phyloP scores from a whole-genome alignment of 768 basidiomycete species.

The Hygrophoropsis aurantiaca region DNA sequence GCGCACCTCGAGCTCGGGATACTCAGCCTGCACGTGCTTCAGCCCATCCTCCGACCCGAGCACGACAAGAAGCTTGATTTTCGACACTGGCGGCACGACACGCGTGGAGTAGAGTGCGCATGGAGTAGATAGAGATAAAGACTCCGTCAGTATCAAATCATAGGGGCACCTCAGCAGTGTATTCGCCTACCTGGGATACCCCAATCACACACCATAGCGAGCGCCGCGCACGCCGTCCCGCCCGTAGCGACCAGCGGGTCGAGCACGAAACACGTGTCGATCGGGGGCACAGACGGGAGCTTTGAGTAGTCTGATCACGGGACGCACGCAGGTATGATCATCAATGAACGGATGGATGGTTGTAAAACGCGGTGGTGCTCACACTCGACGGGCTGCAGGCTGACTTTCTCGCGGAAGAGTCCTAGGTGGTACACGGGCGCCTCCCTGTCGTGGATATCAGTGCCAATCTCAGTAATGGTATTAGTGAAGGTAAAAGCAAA shows the following conservation, averaged over 20 bases:
- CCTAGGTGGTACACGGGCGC: constrained; percentile 92
- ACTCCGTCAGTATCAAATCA: not conserved
- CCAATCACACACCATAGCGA: constrained; percentile 85
- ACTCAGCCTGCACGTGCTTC: constrained; percentile 56
- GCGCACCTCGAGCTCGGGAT: constrained; percentile 78
- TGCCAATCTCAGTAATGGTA: too few species aligned
- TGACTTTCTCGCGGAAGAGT: constrained; percentile 82
- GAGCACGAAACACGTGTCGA: constrained; percentile 84
- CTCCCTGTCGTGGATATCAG: constrained; percentile 36
- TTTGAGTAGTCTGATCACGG: constrained; percentile 98
- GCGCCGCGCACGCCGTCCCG: constrained; percentile 85
- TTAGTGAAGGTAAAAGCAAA: too few species aligned
- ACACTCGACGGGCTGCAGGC: constrained; percentile 92
- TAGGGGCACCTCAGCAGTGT: not conserved
- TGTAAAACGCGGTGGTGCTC: constrained; percentile 16
- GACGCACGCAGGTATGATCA: not conserved
- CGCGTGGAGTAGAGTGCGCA: not conserved
- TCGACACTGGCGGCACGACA: constrained; percentile 53
- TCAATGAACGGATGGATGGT: not conserved
- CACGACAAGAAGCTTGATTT: constrained; percentile 81
- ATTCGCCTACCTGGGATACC: constrained; percentile 60
- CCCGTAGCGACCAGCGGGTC: constrained; percentile 96
- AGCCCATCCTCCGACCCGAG: constrained; percentile 80
- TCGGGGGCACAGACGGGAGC: constrained; percentile 69
- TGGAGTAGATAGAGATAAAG: too few species aligned